Evolutionary conservation across 2,329 filamentous ascomycete species (phyloP).

Genomic region (Fusarium nodosum): DNA sequence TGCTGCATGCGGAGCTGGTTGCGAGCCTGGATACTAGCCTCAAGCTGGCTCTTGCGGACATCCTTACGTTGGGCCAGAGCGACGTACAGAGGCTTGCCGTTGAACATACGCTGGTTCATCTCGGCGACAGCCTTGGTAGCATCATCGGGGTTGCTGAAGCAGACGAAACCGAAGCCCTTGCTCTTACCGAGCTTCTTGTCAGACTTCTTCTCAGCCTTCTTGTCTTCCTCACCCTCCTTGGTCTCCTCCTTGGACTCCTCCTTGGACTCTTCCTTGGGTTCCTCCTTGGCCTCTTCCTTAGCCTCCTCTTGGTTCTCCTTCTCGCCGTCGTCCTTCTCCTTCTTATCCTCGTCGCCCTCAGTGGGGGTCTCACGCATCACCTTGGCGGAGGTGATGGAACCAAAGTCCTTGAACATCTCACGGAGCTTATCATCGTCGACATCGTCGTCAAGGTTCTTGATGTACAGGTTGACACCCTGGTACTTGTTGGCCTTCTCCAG

Average conservation of each 20-base stretch:
- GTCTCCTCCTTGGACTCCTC: slow-evolving; percentile 62
- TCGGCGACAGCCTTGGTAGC: slow-evolving; percentile 99
- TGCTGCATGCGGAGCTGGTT: slow-evolving; percentile 99
- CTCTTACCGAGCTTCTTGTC: slow-evolving; percentile 90
- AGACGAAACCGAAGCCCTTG: slow-evolving; percentile 99
- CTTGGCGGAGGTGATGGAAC: slow-evolving; percentile 97
- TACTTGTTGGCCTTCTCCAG: slow-evolving; percentile 99
- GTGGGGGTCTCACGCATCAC: slow-evolving; percentile 90
- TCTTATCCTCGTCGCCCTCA: slow-evolving; percentile 68
- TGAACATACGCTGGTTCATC: slow-evolving; percentile 99
- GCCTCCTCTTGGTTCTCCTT: slow-evolving; percentile 61
- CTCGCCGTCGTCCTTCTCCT: slow-evolving; percentile 66
- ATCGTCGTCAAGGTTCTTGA: slow-evolving; percentile 98
- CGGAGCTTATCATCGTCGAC: slow-evolving; percentile 98
- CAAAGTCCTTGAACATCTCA: slow-evolving; percentile 90
- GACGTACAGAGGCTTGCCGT: slow-evolving; percentile 96
- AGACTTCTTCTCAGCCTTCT: slow-evolving; percentile 70
- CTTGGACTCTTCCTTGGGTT: slow-evolving; percentile 63
- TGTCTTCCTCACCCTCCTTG: slow-evolving; percentile 64
- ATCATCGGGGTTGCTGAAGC: slow-evolving; percentile 99
- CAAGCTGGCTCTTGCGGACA: slow-evolving; percentile 98
- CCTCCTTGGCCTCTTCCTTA: slow-evolving; percentile 54
- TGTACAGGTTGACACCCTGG: slow-evolving; percentile 98
- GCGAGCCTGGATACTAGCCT: slow-evolving; percentile 98
- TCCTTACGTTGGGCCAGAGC: slow-evolving; percentile 99